Base-by-base conservation (phyloP, 441 rosid species). In the Geranium incanum region DNA sequence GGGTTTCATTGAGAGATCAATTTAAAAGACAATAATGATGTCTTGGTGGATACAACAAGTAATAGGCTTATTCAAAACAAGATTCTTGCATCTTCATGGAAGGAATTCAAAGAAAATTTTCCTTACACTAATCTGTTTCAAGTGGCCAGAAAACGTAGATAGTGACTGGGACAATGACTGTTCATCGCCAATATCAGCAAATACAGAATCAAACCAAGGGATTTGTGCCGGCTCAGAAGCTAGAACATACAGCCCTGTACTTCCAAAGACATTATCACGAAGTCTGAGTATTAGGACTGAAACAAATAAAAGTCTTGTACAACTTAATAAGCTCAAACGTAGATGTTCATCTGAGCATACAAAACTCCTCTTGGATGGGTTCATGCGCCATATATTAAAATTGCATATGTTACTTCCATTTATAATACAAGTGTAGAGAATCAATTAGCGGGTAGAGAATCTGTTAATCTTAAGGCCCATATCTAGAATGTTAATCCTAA, bases 131-230 rank as follows among this genome's bases (percentile, higher is more conserved):
- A 94, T 89, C 82, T 92, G 97, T 72, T 89, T 92, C 85, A 92
- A 79, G 78, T 90, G 99, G 74, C 97, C 97, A 70, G 99, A 94
- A 79, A 92, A 94, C 74, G 99, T 92, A 73, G 99, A 94, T 73
- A 94, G 78, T 71, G 97, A 94, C 79, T 90, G 97, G 37, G 90
- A 84, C 79, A 94, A 77, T 55, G 99, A 94, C 74, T 94, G 97
- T 70, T 94, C 99, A 78, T 92, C 97, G 23, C 97, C 97, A 81
- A 94, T 92, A 77, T 94, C 97, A 80, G 97, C 97, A 73, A 87
- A 94, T 78, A 94, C 82, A 67, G 84, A 86, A 85, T 91, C 95
- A 82, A 94, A 86, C 97, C 99, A 92, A 72, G 99, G 97, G 73
- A 94, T 70, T 70, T 85, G 87, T 16, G 84, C 94, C 72, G 97